Base-by-base conservation (phyloP, 2,329 filamentous ascomycete species). In the Penicillium polonicum region DNA sequence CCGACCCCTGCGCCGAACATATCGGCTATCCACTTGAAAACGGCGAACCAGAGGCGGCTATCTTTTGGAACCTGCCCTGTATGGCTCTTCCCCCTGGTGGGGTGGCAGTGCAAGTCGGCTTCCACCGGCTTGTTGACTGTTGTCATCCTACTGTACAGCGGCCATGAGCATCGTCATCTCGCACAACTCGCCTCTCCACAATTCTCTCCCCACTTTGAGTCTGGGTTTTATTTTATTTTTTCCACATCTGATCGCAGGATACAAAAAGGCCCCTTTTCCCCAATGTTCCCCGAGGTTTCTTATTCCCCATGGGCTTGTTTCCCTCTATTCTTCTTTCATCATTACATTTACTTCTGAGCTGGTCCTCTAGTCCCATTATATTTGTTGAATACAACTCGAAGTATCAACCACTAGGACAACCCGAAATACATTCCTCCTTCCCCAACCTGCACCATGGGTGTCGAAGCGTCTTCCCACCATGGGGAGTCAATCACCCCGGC, bases 401-500 rank as follows among this genome's bases (percentile, higher is more conserved):
- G 7, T 13, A 29, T 19, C 42, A 45, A 19, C 17, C 19, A 21
- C 15, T 17, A 10, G n/a, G 19, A 13, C 39, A 50, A 31, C 3
- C 15, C 29, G 21, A 36, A 8, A 51, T 12, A 33, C 33, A 31
- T n/a, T 9, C 35, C 15, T 29, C 17, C 27, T 13, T 15, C 3
- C 25, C 15, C 19, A 23, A 25, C 44, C 23, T 36, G 43, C 61
- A 68, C 46, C 36, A 73, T 73, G 71, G 70, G 68, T 60, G n/a
- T 64, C 44, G 68, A 72, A 65, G 51, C 68, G 23, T 61, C 62
- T 49, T 52, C 66, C 56, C 61, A 68, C 12, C 68, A 71, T 66
- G 70, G 71, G 61, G 70, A 73, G 64, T 59, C 64, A 15, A 70
- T 73, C 55, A 67, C 66, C 52, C 69, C 70, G 19, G 67, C 67